Evolutionary conservation across 1,139 yeast genomes (phyloP), one percentile per base, ranked within the genome.

Genomic region (Nakaseomyces glabratus): DNA sequence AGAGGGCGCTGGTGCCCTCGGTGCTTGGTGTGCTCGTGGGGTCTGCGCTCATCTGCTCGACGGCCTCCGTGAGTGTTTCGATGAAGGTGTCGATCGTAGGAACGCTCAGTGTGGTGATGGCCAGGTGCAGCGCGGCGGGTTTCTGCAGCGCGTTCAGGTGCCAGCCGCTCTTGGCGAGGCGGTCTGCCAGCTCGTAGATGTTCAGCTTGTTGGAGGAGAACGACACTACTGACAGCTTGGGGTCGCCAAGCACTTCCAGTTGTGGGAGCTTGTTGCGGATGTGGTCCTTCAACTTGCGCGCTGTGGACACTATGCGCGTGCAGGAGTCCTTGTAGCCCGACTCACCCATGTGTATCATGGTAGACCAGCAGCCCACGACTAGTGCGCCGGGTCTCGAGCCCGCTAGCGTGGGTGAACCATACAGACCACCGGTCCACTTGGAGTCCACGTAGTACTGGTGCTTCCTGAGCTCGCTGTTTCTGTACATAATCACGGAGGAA

Each of bases 311-410:
- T 36, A 90, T 88, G 12, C 73, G 75, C 37, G 58, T 61, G 45
- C 95, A 80, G 2, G 77, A 70, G 41, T 76, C 55, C 6, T 61
- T 64, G 57, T 90, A 90, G 0, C 97, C 97, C 10, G 73, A 71
- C 38, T 71, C 75, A 24, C 98, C 98, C 38, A 86, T 68, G 44
- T 69, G 68, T 34, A 88, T 61, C 66, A 90, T 63, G 0, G 96
- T 86, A 1, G 95, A 93, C 97, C 97, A 90, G 56, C 97, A 88
- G 0, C 96, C 97, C 11, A 82, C 97, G 70, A 86, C 82, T 34
- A 90, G 65, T 0, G 97, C 97, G 35, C 98, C 98, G 0, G 97
- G 97, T 45, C 97, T 73, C 7, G 95, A 84, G 1, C 98, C 98
- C 0, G 97, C 97, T 35, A 90, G 64, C 0, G 97, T 90, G 2